Base-by-base conservation (phyloP, 805 yeast species). In the Yamadazyma takamatsuzukensis region DNA sequence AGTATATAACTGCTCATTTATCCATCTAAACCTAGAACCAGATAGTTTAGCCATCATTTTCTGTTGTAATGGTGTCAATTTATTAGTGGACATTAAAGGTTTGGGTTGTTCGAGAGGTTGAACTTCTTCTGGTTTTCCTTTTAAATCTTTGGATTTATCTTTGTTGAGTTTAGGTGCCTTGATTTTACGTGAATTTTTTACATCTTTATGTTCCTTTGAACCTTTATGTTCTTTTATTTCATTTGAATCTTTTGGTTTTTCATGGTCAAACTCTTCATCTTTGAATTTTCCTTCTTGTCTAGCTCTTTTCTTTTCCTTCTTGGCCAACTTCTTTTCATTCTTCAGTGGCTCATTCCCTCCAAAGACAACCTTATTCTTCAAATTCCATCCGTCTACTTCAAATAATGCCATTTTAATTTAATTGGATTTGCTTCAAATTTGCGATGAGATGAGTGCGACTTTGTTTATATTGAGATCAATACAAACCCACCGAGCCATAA, bases 11-110 rank as follows among this genome's bases (percentile, higher is more conserved):
- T 90, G 95, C 59, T 93, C 98, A 55, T 93, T 93, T 53, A 93
- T 93, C 97, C 97, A 93, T 56, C 99, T 73, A 64, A 93, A 93
- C 47, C 98, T 69, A 1, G 97, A 87, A 0, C 99, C 99, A 2
- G 94, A 78, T 25, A 93, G 72, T 55, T 93, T 93, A 28, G 85
- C 87, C 80, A 87, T 78, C 97, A 93, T 90, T 53, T 93, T 93
- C 49, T 83, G 84, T 59, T 93, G 99, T 42, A 89, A 61, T 12
- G 96, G 94, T 0, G 96, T 86, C 33, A 89, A 61, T 28, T 78
- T 76, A 22, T 36, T 27, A 3, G 32, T 21, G 9, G 33, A 19
- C 9, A 25, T 15, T 9, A 30, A 9, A 6, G 39, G 29, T 21
- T 33, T 16, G 36, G 27, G 33, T 16, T 36, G 25, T 21, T 30